A percentile compares a stretch with the other conserved stretches of the same genome.
Conservation (phyloP, 208 protist species). For the Leishmania aethiopica region DNA sequence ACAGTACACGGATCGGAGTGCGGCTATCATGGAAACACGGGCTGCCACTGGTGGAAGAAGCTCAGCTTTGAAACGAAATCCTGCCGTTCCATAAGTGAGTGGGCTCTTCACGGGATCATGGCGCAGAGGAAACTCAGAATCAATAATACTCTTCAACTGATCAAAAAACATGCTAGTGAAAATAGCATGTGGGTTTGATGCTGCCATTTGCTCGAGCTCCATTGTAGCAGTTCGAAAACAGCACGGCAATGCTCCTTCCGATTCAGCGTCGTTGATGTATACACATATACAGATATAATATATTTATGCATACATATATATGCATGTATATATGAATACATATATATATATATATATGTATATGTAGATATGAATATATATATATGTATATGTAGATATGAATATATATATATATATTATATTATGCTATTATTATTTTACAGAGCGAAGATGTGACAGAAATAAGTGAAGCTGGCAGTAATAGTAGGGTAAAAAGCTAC, state of each 20-base stretch:
- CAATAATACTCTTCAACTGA: constrained; percentile 28
- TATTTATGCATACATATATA: too few species aligned
- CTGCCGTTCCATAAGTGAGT: constrained; percentile 78
- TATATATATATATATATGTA: background rate
- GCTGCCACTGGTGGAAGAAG: constrained; percentile 64
- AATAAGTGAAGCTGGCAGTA: background rate
- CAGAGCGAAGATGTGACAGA: background rate
- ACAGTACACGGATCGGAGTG: constrained; percentile 48
- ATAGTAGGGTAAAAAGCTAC: background rate
- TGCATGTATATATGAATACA: too few species aligned
- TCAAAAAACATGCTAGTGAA: constrained; percentile 16
- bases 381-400: background rate
- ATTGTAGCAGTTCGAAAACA: background rate
- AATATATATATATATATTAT: background rate
- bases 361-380: background rate
- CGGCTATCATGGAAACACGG: constrained; percentile 62
- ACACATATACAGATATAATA: background rate
- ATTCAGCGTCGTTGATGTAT: background rate
- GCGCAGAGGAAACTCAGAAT: constrained; percentile 40
- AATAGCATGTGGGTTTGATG: background rate
- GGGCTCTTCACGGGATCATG: constrained; percentile 36
- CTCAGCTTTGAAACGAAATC: constrained; percentile 60
- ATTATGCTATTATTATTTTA: background rate
- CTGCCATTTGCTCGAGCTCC: background rate
- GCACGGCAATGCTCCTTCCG: background rate